Evolutionary conservation across 2,329 filamentous ascomycete species (phyloP), one percentile per base, ranked within the genome.

Genomic region (Colletotrichum sidae): DNA sequence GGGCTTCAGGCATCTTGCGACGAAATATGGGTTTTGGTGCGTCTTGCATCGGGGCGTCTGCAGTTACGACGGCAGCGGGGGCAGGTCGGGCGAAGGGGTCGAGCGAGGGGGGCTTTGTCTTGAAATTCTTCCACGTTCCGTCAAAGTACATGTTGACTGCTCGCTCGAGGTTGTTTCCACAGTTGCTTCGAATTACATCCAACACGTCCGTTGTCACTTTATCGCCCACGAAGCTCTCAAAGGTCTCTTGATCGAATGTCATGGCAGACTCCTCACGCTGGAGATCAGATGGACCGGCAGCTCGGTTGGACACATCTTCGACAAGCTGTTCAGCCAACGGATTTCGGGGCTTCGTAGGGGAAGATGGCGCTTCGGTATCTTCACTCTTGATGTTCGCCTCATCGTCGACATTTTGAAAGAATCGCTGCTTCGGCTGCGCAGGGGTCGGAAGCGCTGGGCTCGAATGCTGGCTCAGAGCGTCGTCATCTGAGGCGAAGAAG

Each of bases 141-240:
- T 92, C 89, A 67, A 90, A 86, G 72, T 89, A 92, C 85, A 90
- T 90, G 65, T 90, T 90, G 61, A 90, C 84, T 7, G 89, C 89
- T 66, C 83, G 81, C 71, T 90, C 86, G 13, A 91, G 80, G 67
- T 88, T 81, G 57, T 85, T 79, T 33, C 83, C 83, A 58, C 88
- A 90, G 47, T 81, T 80, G 8, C 82, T 77, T n/a, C 80, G 80
- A 17, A 92, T 81, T 4, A 81, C 74, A 7, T 77, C 76, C 53
- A 91, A 71, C 1, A 81, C 76, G 33, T 86, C 80, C 0, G 79
- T 65, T 7, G 79, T 74, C 17, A 91, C 79, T 55, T 84, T 84
- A 62, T 85, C 83, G 41, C 88, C 88, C 25, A 91, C 77, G 65
- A 91, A 85, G 62, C 77, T 80, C 70, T 90, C 84, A 59, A 92